Evolutionary conservation across 495 filamentous ascomycete genomes (phyloP).

Genomic region (Tuber melanosporum): DNA sequence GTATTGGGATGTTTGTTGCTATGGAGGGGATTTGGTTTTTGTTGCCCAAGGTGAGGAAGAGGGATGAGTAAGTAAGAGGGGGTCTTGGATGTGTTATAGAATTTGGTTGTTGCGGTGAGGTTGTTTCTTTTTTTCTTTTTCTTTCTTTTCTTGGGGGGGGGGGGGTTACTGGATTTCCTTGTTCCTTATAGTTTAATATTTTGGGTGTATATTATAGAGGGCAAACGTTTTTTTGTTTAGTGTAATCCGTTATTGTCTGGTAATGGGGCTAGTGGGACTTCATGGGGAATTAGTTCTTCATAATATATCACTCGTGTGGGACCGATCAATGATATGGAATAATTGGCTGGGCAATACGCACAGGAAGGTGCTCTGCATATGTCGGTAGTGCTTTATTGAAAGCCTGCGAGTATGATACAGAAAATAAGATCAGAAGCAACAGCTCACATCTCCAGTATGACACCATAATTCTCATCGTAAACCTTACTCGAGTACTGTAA

Average conservation of each 20-base stretch:
- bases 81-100: not conserved
- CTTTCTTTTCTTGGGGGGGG: no score
- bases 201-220: not conserved
- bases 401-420: no score
- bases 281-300: not conserved
- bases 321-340: not conserved
- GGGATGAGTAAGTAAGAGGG: slow-evolving; percentile 15
- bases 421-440: not conserved
- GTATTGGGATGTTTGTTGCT: slow-evolving; percentile 57
- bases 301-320: not conserved
- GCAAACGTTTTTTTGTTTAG: not conserved
- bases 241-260: no score
- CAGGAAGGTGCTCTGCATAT: not conserved
- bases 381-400: not conserved
- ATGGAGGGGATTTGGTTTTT: slow-evolving; percentile 64
- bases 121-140: no score
- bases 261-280: not conserved
- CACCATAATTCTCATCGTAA: not conserved
- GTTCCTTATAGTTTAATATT: not conserved
- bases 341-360: not conserved
- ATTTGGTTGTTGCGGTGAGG: no score
- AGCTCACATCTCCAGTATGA: not conserved
- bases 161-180: not conserved
- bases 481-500: no score
- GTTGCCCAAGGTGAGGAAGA: slow-evolving; percentile 46